Evolutionary conservation across 2,329 filamentous ascomycete genomes (phyloP), one percentile per base, ranked within the genome.

Genomic region (Fusarium goolgardi): DNA sequence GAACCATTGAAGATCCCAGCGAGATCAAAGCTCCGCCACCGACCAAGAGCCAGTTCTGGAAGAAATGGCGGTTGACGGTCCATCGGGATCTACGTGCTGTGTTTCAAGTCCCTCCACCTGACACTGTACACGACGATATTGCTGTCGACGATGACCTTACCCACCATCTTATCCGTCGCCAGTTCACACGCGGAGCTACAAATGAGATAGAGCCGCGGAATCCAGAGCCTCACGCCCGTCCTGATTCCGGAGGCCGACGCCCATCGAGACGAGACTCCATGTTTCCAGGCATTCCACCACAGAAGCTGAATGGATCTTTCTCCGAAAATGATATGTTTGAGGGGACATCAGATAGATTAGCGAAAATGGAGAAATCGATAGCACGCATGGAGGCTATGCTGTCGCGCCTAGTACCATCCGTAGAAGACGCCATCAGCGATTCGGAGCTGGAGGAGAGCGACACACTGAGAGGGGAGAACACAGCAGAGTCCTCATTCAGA

Each of bases 31-130:
- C 55, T 39, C 71, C 73, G 5, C 66, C 72, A 13, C 67, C 64
- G 50, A 71, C 71, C 31, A 75, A 59, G 64, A 81, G 77, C 40
- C 83, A 81, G 65, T 90, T 91, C 73, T 92, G 89, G 87, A 86
- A 89, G 69, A 87, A 85, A 75, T 89, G 86, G 80, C 84, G 86
- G 46, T 87, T 94, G 74, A 90, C 88, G 9, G 88, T 88, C 11
- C 90, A 93, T 75, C 86, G 89, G 21, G 91, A 93, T 74, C 83
- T 94, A 34, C 86, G 90, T 45, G 86, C 89, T 13, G 91, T 93
- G 3, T 94, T 94, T 65, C 88, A 93, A 52, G 83, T 90, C 27
- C 84, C 90, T 40, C 90, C 90, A 7, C 91, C 91, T 3, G 85
- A 90, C 49, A 82, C 81, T 31, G 82, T 88, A 6, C 81, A 84